Conservation (phyloP, 2,329 filamentous ascomycete genomes). For the Gliomastix tumulicola region DNA sequence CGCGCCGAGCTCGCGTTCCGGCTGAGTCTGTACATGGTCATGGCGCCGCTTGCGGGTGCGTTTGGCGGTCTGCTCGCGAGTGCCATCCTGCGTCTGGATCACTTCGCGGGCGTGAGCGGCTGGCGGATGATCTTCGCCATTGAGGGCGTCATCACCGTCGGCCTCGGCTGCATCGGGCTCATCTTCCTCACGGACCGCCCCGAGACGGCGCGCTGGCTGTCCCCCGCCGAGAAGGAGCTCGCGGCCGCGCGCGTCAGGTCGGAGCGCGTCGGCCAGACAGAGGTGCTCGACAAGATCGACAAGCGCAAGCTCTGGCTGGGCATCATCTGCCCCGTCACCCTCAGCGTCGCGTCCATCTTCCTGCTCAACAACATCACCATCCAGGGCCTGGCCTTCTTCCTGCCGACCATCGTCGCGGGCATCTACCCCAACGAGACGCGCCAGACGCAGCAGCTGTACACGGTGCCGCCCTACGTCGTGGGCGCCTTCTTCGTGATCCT, state of each 20-base stretch:
- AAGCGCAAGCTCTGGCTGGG: constrained; percentile 50
- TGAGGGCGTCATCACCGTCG: constrained; percentile 53
- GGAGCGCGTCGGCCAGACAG: constrained; percentile 55
- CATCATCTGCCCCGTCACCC: constrained; percentile 55
- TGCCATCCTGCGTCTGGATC: constrained; percentile 54
- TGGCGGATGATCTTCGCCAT: constrained; percentile 69
- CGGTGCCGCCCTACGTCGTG: constrained; percentile 63
- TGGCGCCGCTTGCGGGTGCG: constrained; percentile 62
- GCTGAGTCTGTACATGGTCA: constrained; percentile 62
- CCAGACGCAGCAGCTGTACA: constrained; percentile 61
- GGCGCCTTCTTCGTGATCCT: constrained; percentile 60
- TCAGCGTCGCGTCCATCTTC: constrained; percentile 51
- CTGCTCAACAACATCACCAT: constrained; percentile 64
- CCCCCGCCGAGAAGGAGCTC: constrained; percentile 57
- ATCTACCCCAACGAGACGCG: constrained; percentile 54
- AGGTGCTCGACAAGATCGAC: constrained; percentile 58
- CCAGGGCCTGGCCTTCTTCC: constrained; percentile 63
- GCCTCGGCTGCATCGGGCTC: constrained; percentile 53
- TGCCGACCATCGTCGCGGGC: constrained; percentile 59
- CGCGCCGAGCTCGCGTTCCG: constrained; percentile 61
- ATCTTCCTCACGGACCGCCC: constrained; percentile 62
- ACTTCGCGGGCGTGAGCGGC: constrained; percentile 45
- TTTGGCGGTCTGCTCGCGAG: constrained; percentile 63
- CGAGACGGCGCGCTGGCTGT: constrained; percentile 60
- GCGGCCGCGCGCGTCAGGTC: constrained; percentile 62